Evolutionary conservation across 805 yeast species (phyloP).

Genomic region (Ogataea neopini): DNA sequence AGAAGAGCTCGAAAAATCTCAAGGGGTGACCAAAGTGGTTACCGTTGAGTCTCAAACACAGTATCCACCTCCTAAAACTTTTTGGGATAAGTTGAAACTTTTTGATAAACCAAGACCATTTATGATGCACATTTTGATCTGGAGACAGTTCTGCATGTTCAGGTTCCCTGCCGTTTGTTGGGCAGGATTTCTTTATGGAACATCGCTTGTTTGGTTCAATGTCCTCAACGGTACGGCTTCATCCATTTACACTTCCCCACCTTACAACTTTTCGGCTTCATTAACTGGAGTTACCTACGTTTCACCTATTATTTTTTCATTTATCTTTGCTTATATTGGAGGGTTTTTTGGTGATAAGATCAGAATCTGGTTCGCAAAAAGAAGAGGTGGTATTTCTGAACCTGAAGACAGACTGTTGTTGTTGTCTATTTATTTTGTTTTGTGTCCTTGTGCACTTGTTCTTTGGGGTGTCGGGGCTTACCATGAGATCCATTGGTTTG

Average conservation of each 20-base stretch:
- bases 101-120: conserved; percentile 37
- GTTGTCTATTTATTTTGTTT: conserved; percentile 42
- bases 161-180: conserved; percentile 56
- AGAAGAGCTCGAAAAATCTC: conserved; percentile 12
- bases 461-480: conserved; percentile 66
- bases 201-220: conserved; percentile 47
- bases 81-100: conserved; percentile 43
- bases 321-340: conserved; percentile 43
- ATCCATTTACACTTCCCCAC: conserved; percentile 41
- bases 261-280: conserved; percentile 52
- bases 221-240: conserved; percentile 52
- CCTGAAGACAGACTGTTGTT: conserved; percentile 61
- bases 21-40: neutral
- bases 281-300: conserved; percentile 50
- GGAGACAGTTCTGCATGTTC: conserved; percentile 41
- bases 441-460: conserved; percentile 55
- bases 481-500: conserved; percentile 53
- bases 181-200: conserved; percentile 54
- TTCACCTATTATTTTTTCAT: conserved; percentile 51
- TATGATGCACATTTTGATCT: conserved; percentile 27
- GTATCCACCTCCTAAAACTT: conserved; percentile 38
- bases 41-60: conserved; percentile 12
- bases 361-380: conserved; percentile 46
- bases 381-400: conserved; percentile 49
- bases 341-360: conserved; percentile 53